These are phyloP conservation scores for Bidens hawaiensis DNA, from an alignment of 140 eudicot genomes.

Conservation along the genomic window DNA sequence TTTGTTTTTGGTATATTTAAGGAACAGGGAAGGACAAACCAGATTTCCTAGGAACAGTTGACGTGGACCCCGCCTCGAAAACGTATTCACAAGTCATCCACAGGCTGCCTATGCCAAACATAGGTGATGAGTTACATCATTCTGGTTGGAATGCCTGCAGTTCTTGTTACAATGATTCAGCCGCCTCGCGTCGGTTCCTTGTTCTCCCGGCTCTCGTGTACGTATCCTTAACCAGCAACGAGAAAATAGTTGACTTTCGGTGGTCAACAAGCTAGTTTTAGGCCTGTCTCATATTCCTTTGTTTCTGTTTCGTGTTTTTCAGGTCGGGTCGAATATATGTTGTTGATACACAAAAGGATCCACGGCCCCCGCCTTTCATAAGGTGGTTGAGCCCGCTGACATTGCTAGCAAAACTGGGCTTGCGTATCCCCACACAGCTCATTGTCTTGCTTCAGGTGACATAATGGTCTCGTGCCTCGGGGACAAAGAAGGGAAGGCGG, in stretches of 20 bases:
- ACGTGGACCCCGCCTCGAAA: conserved; percentile 75
- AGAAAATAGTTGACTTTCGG: conserved; percentile 4
- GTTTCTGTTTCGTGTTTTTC: conserved; percentile 14
- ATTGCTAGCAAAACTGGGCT: conserved; percentile 76
- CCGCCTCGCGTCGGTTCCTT: conserved; percentile 72
- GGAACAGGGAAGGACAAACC: conserved; percentile 91
- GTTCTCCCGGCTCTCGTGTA: conserved; percentile 92
- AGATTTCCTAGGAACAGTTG: conserved; percentile 87
- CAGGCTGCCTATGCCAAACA: conserved; percentile 80
- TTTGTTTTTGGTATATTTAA: conserved; percentile 3
- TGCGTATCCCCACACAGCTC: conserved; percentile 93
- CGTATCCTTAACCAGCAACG: conserved; percentile 19
- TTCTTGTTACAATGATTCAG: conserved; percentile 78
- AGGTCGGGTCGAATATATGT: conserved; percentile 90
- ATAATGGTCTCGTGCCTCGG: conserved; percentile 94
- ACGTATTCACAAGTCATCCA: conserved; percentile 85
- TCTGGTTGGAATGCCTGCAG: conserved; percentile 99
- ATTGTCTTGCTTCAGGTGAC: conserved; percentile 98
- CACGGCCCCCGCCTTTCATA: conserved; percentile 81
- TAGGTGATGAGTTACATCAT: conserved; percentile 93
- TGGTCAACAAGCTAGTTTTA: not conserved
- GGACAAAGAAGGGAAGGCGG: conserved; percentile 84
- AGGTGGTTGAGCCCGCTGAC: conserved; percentile 77
- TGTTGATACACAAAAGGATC: conserved; percentile 69
- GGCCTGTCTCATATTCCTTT: no score